phyloP scores from a whole-genome alignment of 2,329 filamentous ascomycete genomes.

The Cladosporium sphaerospermum region DNA sequence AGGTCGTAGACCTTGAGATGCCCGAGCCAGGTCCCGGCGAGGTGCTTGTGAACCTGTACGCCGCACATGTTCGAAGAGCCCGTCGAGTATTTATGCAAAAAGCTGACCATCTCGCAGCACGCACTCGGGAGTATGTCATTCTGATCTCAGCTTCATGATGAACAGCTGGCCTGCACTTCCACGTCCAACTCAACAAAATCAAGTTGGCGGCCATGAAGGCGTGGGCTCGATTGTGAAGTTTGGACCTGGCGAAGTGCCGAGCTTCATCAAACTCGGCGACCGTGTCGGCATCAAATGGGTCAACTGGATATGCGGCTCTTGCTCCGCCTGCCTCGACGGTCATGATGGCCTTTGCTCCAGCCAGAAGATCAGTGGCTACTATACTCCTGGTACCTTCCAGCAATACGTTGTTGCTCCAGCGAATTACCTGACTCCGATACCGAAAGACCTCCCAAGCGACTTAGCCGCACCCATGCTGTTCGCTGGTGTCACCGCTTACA shows the following conservation, averaged over 20 bases:
- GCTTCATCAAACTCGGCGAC: conserved; percentile 57
- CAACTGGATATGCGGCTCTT: conserved; percentile 49
- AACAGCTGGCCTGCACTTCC: conserved; percentile 52
- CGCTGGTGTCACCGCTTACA: conserved; percentile 62
- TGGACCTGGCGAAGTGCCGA: conserved; percentile 51
- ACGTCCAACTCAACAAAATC: conserved; percentile 52
- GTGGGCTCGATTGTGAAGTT: conserved; percentile 59
- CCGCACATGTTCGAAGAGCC: not conserved
- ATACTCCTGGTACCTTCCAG: conserved; percentile 65
- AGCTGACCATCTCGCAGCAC: conserved; percentile 34
- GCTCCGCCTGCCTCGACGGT: conserved; percentile 49
- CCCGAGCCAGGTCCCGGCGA: conserved; percentile 59
- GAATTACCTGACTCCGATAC: conserved; percentile 64
- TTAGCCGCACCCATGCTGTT: conserved; percentile 59
- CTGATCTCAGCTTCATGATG: conserved; percentile 51
- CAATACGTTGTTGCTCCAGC: conserved; percentile 60
- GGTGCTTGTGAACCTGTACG: conserved; percentile 55
- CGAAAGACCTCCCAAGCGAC: conserved; percentile 53
- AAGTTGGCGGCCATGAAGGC: conserved; percentile 65
- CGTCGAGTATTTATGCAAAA: not conserved
- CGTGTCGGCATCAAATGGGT: conserved; percentile 67
- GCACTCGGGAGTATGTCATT: conserved; percentile 61
- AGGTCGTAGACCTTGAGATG: conserved; percentile 57
- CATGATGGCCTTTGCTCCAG: conserved; percentile 51
- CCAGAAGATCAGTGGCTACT: conserved; percentile 58